These are phyloP conservation scores for Fimicolochytrium jonesii DNA, from an alignment of 192 early-diverging fungal genomes.

Conservation along the genomic window DNA sequence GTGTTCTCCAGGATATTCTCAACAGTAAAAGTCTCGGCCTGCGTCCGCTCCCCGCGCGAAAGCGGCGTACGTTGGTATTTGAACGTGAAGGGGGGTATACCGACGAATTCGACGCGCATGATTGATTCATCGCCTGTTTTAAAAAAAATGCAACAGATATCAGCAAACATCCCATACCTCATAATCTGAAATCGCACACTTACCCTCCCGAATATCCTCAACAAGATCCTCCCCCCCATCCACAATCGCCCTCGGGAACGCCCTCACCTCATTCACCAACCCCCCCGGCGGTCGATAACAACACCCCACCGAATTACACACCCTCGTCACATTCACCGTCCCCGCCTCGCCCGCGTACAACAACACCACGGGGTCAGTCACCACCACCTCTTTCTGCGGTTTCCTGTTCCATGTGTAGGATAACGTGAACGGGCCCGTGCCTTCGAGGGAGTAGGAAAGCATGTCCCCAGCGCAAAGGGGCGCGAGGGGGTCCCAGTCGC, in stretches of 20 bases:
- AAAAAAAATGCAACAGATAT: conserved; percentile 10
- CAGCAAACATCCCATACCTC: not conserved
- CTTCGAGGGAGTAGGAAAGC: conserved; percentile 60
- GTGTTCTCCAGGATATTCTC: conserved; percentile 40
- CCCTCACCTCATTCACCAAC: conserved; percentile 45
- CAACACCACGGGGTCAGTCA: conserved; percentile 57
- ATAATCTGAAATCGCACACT: not conserved
- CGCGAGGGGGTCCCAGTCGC: conserved; percentile 1
- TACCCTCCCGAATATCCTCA: conserved; percentile 64
- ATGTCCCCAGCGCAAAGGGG: conserved; percentile 65
- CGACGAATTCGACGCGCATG: conserved; percentile 57
- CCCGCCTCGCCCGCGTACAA: conserved; percentile 55
- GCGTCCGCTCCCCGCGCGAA: conserved; percentile 18
- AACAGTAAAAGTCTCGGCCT: conserved; percentile 51
- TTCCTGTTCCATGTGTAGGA: conserved; percentile 48
- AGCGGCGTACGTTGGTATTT: conserved; percentile 52
- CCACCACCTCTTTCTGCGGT: conserved; percentile 19
- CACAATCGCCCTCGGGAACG: conserved; percentile 58
- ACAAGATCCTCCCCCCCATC: conserved; percentile 60
- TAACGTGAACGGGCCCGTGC: conserved; percentile 61
- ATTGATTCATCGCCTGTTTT: conserved; percentile 44
- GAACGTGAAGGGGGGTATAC: conserved; percentile 65
- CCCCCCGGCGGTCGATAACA: conserved; percentile 46
- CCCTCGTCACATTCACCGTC: conserved; percentile 46
- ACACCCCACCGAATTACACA: conserved; percentile 62